These are phyloP conservation scores for Albugo laibachii DNA, from an alignment of 352 stramenopile species.

Conservation along the genomic window DNA sequence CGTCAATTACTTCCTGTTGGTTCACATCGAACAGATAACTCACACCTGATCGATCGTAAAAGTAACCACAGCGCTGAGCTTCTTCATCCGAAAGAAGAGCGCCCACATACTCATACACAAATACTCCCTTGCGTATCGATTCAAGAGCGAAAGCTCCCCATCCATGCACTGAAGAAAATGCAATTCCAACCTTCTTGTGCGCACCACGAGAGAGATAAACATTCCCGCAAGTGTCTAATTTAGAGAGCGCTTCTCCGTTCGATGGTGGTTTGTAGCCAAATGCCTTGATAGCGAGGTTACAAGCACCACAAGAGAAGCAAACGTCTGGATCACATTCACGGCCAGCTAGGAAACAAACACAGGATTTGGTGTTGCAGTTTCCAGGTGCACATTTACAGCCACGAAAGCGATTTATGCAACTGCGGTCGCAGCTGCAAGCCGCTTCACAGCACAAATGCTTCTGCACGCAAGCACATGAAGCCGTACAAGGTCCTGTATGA, in stretches of 20 bases:
- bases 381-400: conserved; percentile 20
- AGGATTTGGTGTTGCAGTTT: conserved; percentile 24
- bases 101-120: conserved; percentile 6
- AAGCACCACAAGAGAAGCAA: conserved; percentile 22
- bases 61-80: conserved; percentile 11
- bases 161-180: conserved; percentile 1
- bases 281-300: conserved; percentile 13
- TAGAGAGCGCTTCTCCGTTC: neutral
- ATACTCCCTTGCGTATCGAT: conserved; percentile 1
- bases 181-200: conserved; percentile 4
- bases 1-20: conserved; percentile 40
- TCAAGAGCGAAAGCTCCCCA: conserved; percentile 28
- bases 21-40: conserved; percentile 63
- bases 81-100: conserved; percentile 8
- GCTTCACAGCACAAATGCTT: conserved; percentile 25
- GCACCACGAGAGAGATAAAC: neutral
- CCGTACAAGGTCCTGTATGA: conserved; percentile 5
- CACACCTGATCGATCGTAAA: conserved; percentile 26
- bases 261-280: conserved; percentile 8
- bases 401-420: conserved; percentile 32
- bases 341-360: conserved; percentile 24
- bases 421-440: conserved; percentile 18
- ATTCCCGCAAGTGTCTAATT: neutral
- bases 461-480: conserved; percentile 7
- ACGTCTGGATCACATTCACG: conserved; percentile 40